Conservation (phyloP, 2,329 filamentous ascomycete genomes). For the Xylaria sp. region DNA sequence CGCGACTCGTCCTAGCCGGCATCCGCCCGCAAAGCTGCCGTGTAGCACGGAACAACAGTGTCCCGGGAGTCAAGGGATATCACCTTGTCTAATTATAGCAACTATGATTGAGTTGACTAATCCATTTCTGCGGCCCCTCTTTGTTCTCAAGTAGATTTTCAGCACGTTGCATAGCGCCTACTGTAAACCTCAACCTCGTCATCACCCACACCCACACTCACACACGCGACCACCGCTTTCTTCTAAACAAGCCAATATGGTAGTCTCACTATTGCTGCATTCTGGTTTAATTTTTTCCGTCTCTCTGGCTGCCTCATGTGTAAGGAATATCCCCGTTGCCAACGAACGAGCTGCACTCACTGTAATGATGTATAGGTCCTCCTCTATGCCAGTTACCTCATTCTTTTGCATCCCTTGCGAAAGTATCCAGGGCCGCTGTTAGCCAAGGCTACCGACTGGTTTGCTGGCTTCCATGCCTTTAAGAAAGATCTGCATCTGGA, state of each 20-base stretch:
- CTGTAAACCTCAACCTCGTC: neutral
- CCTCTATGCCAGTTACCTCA: neutral
- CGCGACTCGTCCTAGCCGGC: too few species aligned
- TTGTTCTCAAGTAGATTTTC: neutral
- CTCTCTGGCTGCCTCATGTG: neutral
- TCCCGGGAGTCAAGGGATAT: too few species aligned
- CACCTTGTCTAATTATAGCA: too few species aligned
- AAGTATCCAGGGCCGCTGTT: constrained; percentile 8
- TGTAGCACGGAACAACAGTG: too few species aligned
- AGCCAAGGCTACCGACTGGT: neutral
- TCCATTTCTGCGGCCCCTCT: too few species aligned
- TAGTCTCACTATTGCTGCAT: neutral
- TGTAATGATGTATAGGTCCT: neutral
- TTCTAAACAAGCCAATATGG: neutral
- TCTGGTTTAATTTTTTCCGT: too few species aligned
- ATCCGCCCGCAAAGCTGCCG: too few species aligned
- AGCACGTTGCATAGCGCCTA: neutral
- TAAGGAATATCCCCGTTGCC: neutral
- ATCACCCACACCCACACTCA: neutral
- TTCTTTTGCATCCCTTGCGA: constrained; percentile 1
- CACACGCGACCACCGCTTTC: neutral
- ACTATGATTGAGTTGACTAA: too few species aligned
- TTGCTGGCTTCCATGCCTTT: neutral
- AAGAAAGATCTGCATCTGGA: neutral
- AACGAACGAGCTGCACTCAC: neutral